These are phyloP conservation scores for Acanthamoeba castellanii DNA, from an alignment of 208 protist genomes.

Conservation along the genomic window DNA sequence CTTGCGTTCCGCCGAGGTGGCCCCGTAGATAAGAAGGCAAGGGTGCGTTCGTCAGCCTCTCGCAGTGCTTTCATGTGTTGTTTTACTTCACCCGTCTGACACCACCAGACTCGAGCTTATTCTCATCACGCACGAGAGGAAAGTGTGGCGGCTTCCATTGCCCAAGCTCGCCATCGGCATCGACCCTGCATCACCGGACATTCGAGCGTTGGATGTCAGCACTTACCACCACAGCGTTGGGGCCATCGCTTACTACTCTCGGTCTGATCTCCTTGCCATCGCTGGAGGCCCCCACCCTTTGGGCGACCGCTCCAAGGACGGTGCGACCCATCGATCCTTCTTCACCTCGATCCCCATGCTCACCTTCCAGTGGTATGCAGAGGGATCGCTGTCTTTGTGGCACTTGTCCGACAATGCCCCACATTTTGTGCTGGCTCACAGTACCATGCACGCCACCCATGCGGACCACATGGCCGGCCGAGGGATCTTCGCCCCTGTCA, in stretches of 20 bases:
- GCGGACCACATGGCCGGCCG: not conserved
- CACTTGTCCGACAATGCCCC: not conserved
- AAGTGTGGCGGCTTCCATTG: not conserved
- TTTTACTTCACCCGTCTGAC: not conserved
- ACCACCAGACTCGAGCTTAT: slow-evolving; percentile 21
- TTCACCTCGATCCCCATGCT: not conserved
- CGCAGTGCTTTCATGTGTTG: not conserved
- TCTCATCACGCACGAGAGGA: slow-evolving; percentile 50
- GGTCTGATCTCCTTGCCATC: slow-evolving; percentile 21
- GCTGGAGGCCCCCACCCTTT: slow-evolving; percentile 8
- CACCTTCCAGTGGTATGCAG: not conserved
- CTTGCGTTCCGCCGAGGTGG: slow-evolving; percentile 22
- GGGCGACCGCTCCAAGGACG: not conserved
- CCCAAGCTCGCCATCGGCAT: slow-evolving; percentile 55
- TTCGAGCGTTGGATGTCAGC: slow-evolving; percentile 24
- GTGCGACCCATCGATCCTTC: not conserved
- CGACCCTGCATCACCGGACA: not conserved
- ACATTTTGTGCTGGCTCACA: slow-evolving; percentile 2
- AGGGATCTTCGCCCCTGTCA: not conserved
- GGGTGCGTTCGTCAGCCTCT: not conserved
- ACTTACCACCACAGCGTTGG: not conserved
- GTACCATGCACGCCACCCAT: not conserved
- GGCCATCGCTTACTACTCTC: not conserved
- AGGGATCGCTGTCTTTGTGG: slow-evolving; percentile 61
- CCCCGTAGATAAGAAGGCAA: not conserved